Evolutionary conservation across 345 rosid species (phyloP).

Genomic region (Hibiscus syriacus): DNA sequence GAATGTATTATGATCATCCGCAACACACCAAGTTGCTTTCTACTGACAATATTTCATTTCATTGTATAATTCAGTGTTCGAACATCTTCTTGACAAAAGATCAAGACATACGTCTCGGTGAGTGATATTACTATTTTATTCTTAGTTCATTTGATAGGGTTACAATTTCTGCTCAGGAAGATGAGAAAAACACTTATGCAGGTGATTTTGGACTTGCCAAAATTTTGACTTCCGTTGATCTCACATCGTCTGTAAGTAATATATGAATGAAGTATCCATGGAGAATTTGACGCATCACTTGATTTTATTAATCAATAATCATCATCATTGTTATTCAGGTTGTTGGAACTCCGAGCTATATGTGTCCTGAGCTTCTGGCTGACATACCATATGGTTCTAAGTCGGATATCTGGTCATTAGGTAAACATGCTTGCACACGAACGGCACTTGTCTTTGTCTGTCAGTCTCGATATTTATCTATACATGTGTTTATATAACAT

Average conservation of each 20-base stretch:
- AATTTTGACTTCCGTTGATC: slow-evolving; percentile 92
- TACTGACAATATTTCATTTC: slow-evolving; percentile 28
- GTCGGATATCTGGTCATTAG: slow-evolving; percentile 98
- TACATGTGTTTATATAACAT: slow-evolving; percentile 14
- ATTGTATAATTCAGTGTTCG: slow-evolving; percentile 57
- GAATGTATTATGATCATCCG: background rate
- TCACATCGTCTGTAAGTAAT: slow-evolving; percentile 81
- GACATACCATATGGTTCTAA: slow-evolving; percentile 98
- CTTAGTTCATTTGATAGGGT: background rate
- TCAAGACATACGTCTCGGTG: slow-evolving; percentile 88
- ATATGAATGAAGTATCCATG: background rate
- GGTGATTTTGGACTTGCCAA: too few species aligned
- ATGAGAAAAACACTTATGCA: slow-evolving; percentile 1
- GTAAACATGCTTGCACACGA: slow-evolving; percentile 25
- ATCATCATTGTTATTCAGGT: slow-evolving; percentile 39
- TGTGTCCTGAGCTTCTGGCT: slow-evolving; percentile 99
- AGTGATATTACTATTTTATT: slow-evolving; percentile 21
- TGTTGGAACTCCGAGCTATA: slow-evolving; percentile 99
- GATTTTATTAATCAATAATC: background rate
- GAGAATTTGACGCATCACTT: slow-evolving; percentile 10
- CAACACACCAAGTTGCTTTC: slow-evolving; percentile 12
- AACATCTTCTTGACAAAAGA: slow-evolving; percentile 95
- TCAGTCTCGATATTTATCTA: background rate
- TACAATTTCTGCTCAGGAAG: slow-evolving; percentile 8
- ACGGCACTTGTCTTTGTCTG: background rate